Conservation (phyloP, 805 yeast genomes). For the Schwanniomyces sp. region DNA sequence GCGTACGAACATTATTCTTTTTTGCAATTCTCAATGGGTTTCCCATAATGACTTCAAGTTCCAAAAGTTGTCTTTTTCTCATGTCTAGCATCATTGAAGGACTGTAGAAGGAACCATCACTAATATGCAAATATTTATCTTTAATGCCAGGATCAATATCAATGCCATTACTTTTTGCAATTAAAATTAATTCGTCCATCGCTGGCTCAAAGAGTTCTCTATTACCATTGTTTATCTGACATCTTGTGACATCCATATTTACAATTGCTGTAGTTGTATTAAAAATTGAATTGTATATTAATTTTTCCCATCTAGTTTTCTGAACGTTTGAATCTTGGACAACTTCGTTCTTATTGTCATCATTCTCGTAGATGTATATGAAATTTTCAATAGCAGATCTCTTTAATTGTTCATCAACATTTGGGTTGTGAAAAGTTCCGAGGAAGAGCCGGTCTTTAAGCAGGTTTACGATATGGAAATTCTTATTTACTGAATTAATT, state of each 20-base stretch:
- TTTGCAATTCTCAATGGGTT: slow-evolving; percentile 19
- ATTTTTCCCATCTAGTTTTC: slow-evolving; percentile 57
- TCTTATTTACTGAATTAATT: slow-evolving; percentile 22
- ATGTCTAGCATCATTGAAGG: slow-evolving; percentile 26
- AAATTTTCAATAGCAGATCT: slow-evolving; percentile 22
- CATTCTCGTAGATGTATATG: slow-evolving; percentile 21
- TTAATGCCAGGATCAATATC: slow-evolving; percentile 6
- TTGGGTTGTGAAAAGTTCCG: slow-evolving; percentile 6
- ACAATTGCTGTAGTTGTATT: slow-evolving; percentile 50
- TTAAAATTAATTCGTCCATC: slow-evolving; percentile 19
- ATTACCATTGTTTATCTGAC: slow-evolving; percentile 18
- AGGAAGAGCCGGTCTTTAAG: slow-evolving; percentile 4
- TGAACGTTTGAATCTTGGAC: slow-evolving; percentile 21
- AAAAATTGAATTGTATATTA: slow-evolving; percentile 67
- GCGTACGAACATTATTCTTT: slow-evolving; percentile 14
- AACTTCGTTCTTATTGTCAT: slow-evolving; percentile 15
- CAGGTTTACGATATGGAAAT: slow-evolving; percentile 1
- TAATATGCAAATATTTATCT: not conserved
- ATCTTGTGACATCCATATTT: slow-evolving; percentile 22
- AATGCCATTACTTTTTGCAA: slow-evolving; percentile 22
- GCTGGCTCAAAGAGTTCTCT: slow-evolving; percentile 14
- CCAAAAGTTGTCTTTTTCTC: slow-evolving; percentile 19
- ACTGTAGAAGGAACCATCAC: slow-evolving; percentile 15
- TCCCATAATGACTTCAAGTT: slow-evolving; percentile 22
- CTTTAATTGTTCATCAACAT: not conserved